Evolutionary conservation across 768 basidiomycete genomes (phyloP), one percentile per base, ranked within the genome.

Genomic region (Rhizopogon sp.): DNA sequence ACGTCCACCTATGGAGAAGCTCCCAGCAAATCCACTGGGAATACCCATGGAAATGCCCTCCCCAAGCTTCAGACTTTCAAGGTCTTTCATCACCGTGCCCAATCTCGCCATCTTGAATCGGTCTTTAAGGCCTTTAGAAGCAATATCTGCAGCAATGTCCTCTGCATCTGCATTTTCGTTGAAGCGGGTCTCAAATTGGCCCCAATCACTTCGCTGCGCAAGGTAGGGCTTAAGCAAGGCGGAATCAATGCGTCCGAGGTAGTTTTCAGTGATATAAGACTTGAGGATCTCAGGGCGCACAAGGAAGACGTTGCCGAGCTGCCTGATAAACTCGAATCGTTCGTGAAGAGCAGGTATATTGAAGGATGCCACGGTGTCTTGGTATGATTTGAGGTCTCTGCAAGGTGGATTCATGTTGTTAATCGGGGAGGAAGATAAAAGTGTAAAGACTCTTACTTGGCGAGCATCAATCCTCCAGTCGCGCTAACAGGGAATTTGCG

Each of bases 401-500:
- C 41, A 50, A 45, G 52, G 35, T 4, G 46, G 50, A 3, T 42
- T 59, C 22, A 22, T 20, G 25, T 37, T 29, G 47, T 39, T 29
- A n/a, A 53, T 39, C 28, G 54, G 43, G 4, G 53, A 45, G 42
- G n/a, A n/a, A n/a, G n/a, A n/a, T n/a, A n/a, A n/a, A n/a, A 25
- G 22, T 6, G 20, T 41, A 9, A 44, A 41, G 47, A 41, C 39
- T 75, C 85, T 57, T 60, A 95, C 94, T 98, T 99, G 22, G 97
- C 96, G 40, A 99, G 85, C 92, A 98, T 96, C 50, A 99, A 75
- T 14, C 96, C 97, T 41, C 97, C 97, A 1, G 94, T 93, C 1
- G 95, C 94, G 61, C 88, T 97, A 52, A 99, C 94, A 2, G 93
- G 91, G 74, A 98, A 98, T 72, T 93, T 98, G 65, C 90, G 88